A percentile compares a stretch with the other conserved stretches of the same genome.
These are phyloP conservation scores for Eucalyptus cloeziana DNA, from an alignment of 345 rosid genomes.

Conservation along the genomic window DNA sequence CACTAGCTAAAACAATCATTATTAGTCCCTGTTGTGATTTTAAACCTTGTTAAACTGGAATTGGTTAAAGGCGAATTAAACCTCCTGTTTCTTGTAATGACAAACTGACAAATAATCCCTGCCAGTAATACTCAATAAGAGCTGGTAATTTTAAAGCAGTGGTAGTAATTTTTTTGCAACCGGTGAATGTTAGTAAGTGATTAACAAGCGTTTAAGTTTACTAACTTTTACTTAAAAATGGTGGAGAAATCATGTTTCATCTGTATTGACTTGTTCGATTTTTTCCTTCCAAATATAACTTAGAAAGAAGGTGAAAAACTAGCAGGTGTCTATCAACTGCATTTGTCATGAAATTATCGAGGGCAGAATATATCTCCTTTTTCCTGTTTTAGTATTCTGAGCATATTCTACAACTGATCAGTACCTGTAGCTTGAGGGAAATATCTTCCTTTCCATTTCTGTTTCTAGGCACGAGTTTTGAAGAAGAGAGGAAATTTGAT, in stretches of 20 bases:
- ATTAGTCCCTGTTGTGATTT: not conserved
- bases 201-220: not conserved
- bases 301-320: not conserved
- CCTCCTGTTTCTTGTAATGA: not conserved
- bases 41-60: not conserved
- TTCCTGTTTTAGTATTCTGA: not conserved
- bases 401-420: not conserved
- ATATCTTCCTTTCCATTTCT: not conserved
- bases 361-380: not conserved
- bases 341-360: not conserved
- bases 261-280: not conserved
- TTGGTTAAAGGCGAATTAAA: not conserved
- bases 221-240: fast-evolving
- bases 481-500: not conserved
- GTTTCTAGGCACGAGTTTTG: not conserved
- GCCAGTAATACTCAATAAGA: not conserved
- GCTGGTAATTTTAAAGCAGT: not conserved
- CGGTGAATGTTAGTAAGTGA: not conserved
- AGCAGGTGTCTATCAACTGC: not conserved
- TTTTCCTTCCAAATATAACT: not conserved
- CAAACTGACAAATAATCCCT: not conserved
- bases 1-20: not conserved
- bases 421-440: not conserved
- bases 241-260: not conserved
- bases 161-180: not conserved